These are phyloP conservation scores for Persicaria maculosa DNA, from an alignment of 148 eudicot genomes.

Conservation along the genomic window DNA sequence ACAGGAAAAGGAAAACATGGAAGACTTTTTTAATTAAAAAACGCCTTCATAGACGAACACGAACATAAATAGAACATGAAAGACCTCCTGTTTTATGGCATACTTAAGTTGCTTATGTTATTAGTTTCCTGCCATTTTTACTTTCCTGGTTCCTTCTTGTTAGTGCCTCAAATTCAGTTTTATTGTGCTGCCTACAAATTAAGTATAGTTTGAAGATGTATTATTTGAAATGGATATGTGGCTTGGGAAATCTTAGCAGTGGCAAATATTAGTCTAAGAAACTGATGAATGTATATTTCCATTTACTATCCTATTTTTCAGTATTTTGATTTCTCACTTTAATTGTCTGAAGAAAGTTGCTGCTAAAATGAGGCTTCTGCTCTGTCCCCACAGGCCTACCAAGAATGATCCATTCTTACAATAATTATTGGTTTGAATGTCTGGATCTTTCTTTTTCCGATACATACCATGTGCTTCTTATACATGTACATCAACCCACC, in stretches of 20 bases:
- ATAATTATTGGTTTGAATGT: constrained; percentile 1
- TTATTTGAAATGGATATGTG: neutral
- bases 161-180: neutral
- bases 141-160: neutral
- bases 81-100: neutral
- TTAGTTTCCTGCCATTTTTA: neutral
- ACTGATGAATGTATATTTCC: neutral
- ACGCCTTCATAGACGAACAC: neutral
- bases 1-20: neutral
- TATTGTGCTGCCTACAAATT: neutral
- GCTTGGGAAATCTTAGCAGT: neutral
- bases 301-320: neutral
- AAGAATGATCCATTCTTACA: neutral
- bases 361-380: neutral
- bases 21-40: neutral
- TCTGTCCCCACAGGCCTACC: neutral
- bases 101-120: neutral
- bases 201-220: neutral
- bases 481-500: neutral
- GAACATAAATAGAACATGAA: neutral
- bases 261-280: neutral
- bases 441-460: neutral
- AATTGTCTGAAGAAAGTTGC: neutral
- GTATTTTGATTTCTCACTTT: neutral
- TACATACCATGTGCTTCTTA: constrained; percentile 7